These are phyloP conservation scores for Boletus reticulatus DNA, from an alignment of 768 basidiomycete genomes.

Conservation along the genomic window DNA sequence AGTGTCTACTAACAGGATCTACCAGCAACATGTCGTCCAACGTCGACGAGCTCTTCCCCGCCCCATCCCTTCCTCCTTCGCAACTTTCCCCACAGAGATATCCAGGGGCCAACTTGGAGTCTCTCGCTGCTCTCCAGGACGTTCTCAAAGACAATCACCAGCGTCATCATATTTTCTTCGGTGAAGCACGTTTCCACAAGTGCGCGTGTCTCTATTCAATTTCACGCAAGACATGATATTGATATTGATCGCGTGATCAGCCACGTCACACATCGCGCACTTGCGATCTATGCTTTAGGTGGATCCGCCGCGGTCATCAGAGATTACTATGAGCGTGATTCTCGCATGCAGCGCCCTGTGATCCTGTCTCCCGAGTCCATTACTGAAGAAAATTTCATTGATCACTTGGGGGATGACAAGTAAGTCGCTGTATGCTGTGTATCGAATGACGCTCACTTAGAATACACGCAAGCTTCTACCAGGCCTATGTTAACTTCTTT, in stretches of 20 bases:
- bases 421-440: neutral
- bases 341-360: conserved; percentile 16
- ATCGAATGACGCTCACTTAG: neutral
- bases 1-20: too few species aligned
- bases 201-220: conserved; percentile 19
- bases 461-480: conserved; percentile 21
- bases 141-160: conserved; percentile 49
- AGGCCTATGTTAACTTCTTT: conserved; percentile 29
- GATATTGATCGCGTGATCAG: conserved; percentile 5
- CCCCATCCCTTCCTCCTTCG: conserved; percentile 27
- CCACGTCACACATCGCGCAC: conserved; percentile 29
- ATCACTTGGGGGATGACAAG: conserved; percentile 27
- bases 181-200: conserved; percentile 51
- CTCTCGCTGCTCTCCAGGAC: conserved; percentile 23
- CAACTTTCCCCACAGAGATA: conserved; percentile 25
- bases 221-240: neutral
- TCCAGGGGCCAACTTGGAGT: conserved; percentile 24
- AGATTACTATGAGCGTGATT: conserved; percentile 26
- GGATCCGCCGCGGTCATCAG: conserved; percentile 22
- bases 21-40: conserved; percentile 11
- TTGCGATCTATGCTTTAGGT: conserved; percentile 30
- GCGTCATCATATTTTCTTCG: conserved; percentile 49
- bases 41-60: conserved; percentile 24
- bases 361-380: conserved; percentile 27
- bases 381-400: conserved; percentile 20